These are phyloP conservation scores for Picea sitchensis DNA, from an alignment of 75 land plant genomes.

Conservation along the genomic window DNA sequence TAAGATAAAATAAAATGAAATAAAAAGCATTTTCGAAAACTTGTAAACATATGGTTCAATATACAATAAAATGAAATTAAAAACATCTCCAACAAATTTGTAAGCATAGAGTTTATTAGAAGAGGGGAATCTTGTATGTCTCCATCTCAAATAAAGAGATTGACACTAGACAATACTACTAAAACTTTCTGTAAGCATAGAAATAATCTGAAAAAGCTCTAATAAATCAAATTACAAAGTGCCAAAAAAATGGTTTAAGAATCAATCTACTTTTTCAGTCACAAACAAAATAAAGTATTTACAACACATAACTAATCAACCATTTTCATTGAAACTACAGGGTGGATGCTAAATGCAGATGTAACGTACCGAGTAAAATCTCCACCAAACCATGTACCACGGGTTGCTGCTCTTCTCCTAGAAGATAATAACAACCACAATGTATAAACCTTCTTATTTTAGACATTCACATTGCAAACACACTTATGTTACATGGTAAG, in stretches of 20 bases:
- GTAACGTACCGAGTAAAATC: conserved; percentile 8
- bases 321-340: not conserved
- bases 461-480: not conserved
- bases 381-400: conserved; percentile 14
- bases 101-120: no score
- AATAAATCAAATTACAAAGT: no score
- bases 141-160: no score
- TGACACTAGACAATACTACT: no score
- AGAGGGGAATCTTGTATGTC: no score
- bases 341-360: not conserved
- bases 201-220: no score
- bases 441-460: not conserved
- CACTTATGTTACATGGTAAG: not conserved
- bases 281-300: not conserved
- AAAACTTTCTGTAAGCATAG: no score
- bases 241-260: not conserved
- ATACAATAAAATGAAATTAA: no score
- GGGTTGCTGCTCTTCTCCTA: conserved; percentile 8
- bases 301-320: not conserved
- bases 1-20: no score
- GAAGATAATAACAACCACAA: not conserved
- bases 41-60: no score
- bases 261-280: not conserved
- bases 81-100: no score
- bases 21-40: no score